Evolutionary conservation across 2,329 filamentous ascomycete genomes (phyloP).

Genomic region (Penicillium oxalicum): DNA sequence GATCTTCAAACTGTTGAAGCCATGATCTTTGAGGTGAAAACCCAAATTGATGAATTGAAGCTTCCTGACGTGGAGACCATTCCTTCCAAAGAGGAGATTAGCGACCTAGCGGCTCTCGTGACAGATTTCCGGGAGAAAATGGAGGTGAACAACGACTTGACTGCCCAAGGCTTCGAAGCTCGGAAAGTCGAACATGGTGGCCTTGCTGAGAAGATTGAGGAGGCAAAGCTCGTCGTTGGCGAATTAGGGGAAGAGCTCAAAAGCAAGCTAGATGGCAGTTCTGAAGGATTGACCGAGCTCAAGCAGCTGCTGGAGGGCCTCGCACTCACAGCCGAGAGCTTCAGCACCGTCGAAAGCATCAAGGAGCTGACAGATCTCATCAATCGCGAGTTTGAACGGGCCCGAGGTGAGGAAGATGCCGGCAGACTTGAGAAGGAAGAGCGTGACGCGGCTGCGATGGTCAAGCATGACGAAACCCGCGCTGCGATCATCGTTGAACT

Average conservation of each 20-base stretch:
- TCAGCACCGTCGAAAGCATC: constrained; percentile 53
- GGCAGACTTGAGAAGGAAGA: constrained; percentile 72
- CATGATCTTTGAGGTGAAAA: constrained; percentile 78
- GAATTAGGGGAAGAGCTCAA: constrained; percentile 73
- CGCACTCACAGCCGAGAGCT: constrained; percentile 51
- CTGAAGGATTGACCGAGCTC: constrained; percentile 56
- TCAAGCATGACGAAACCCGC: constrained; percentile 57
- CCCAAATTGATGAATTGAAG: constrained; percentile 65
- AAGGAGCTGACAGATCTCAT: constrained; percentile 69
- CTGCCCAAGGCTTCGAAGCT: constrained; percentile 73
- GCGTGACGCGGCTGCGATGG: constrained; percentile 48
- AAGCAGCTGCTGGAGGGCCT: constrained; percentile 61
- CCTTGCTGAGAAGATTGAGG: constrained; percentile 69
- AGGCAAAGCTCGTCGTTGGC: constrained; percentile 70
- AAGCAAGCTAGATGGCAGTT: constrained; percentile 69
- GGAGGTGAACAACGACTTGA: constrained; percentile 63
- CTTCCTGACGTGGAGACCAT: constrained; percentile 65
- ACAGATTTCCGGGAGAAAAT: constrained; percentile 62
- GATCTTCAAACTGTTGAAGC: constrained; percentile 77
- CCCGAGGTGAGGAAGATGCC: constrained; percentile 70
- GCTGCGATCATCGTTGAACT: constrained; percentile 51
- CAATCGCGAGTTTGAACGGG: constrained; percentile 81
- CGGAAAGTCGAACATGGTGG: constrained; percentile 76
- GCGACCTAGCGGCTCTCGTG: constrained; percentile 62
- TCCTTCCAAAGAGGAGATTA: constrained; percentile 70